phyloP scores from a whole-genome alignment of 2,329 filamentous ascomycete genomes.

The Chaetothyriales sp. region DNA sequence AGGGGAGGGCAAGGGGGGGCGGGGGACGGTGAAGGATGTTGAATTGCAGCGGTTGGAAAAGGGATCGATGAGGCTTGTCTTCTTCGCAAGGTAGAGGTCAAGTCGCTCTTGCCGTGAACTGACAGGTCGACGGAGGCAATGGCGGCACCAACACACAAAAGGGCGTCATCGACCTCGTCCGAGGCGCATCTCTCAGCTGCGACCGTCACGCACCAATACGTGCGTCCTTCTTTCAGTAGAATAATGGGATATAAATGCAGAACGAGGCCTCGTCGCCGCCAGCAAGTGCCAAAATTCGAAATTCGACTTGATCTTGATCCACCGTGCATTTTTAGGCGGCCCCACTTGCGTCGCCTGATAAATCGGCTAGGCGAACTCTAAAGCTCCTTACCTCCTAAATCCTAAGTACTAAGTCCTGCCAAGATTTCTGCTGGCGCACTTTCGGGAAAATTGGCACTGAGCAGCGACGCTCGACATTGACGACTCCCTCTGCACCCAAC shows the following conservation, averaged over 20 bases:
- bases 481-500: conserved; percentile 13
- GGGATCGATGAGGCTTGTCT: background rate
- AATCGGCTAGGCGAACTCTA: background rate
- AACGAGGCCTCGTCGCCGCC: conserved; percentile 14
- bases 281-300: background rate
- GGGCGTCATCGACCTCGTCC: background rate
- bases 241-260: background rate
- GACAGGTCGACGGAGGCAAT: background rate
- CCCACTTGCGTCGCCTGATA: background rate
- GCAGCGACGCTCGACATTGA: no score
- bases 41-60: background rate
- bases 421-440: background rate
- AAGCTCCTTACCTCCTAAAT: background rate
- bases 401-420: background rate
- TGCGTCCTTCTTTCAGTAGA: background rate
- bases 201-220: background rate
- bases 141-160: background rate
- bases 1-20: background rate
- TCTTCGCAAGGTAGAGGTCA: background rate
- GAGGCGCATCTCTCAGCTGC: background rate
- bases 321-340: background rate
- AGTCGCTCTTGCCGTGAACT: no score
- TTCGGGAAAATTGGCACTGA: background rate
- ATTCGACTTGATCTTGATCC: background rate
- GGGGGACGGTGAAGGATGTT: background rate